Percentiles rank a stretch among this genome's conserved stretches.
Conservation (phyloP, 1,284 basidiomycete genomes). For the Schizophyllum amplum region DNA sequence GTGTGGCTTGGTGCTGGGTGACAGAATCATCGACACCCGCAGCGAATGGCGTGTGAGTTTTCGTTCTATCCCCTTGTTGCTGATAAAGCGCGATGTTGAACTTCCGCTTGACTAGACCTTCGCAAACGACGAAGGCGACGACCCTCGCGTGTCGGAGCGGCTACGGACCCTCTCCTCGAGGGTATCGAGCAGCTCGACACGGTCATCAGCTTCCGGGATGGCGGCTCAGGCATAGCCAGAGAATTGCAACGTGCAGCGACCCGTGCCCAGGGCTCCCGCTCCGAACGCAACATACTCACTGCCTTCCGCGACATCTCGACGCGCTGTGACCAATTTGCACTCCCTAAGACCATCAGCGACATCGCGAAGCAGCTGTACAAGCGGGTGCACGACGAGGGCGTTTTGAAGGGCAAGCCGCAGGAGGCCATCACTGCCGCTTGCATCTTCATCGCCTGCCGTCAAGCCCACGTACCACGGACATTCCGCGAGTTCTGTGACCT, state of each 20-base stretch:
- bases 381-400: conserved; percentile 91
- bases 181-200: conserved; percentile 95
- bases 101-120: conserved; percentile 69
- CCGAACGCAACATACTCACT: conserved; percentile 78
- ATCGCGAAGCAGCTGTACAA: conserved; percentile 97
- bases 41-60: conserved; percentile 90
- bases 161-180: conserved; percentile 87
- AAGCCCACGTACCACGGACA: conserved; percentile 88
- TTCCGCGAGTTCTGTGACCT: conserved; percentile 95
- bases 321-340: conserved; percentile 93
- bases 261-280: conserved; percentile 69
- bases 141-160: conserved; percentile 98
- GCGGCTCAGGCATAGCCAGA: conserved; percentile 88
- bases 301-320: conserved; percentile 89
- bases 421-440: conserved; percentile 95
- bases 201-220: conserved; percentile 90
- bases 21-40: conserved; percentile 94
- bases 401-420: conserved; percentile 85
- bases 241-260: conserved; percentile 89
- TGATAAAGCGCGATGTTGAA: conserved; percentile 11
- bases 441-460: conserved; percentile 96
- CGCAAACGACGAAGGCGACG: conserved; percentile 98
- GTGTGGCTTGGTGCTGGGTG: conserved; percentile 93
- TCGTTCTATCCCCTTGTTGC: conserved; percentile 12
- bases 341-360: conserved; percentile 93